Conservation (phyloP, 139 green algal genomes). For the Astrephomene gubernaculifera region DNA sequence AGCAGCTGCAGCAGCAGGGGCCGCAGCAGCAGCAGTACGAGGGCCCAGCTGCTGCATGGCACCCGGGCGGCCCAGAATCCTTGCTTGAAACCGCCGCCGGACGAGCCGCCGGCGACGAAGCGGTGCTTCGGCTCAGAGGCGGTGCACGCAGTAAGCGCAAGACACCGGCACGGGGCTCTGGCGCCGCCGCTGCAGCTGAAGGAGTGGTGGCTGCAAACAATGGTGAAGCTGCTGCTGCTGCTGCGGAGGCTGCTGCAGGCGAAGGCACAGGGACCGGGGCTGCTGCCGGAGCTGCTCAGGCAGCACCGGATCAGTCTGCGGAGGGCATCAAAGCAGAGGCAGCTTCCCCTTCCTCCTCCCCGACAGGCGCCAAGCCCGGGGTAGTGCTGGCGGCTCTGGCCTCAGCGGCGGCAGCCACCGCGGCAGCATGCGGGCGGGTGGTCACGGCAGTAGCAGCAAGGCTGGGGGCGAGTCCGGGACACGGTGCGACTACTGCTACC, state of each 20-base stretch:
- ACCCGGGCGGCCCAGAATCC: no score
- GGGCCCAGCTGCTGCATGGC: no score
- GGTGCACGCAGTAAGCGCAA: neutral
- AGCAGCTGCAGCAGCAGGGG: neutral
- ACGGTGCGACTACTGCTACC: neutral
- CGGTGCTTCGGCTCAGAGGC: slow-evolving; percentile 11
- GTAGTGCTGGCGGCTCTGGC: neutral
- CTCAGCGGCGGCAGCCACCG: neutral
- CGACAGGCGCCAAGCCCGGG: no score
- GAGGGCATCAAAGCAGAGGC: no score
- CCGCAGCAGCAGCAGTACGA: no score
- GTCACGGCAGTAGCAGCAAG: neutral
- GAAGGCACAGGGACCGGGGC: neutral
- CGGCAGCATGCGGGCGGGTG: neutral
- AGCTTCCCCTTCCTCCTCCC: no score
- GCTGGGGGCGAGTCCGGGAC: neutral
- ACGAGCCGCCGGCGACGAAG: no score
- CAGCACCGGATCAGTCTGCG: no score
- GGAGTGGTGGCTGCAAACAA: neutral
- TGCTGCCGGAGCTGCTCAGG: no score
- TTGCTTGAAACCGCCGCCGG: no score
- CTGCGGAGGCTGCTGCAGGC: neutral
- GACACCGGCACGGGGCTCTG: neutral
- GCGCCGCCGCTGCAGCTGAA: no score
- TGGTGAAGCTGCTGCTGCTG: neutral